phyloP scores from a whole-genome alignment of 352 stramenopile genomes.

The Globisporangium barbulae region DNA sequence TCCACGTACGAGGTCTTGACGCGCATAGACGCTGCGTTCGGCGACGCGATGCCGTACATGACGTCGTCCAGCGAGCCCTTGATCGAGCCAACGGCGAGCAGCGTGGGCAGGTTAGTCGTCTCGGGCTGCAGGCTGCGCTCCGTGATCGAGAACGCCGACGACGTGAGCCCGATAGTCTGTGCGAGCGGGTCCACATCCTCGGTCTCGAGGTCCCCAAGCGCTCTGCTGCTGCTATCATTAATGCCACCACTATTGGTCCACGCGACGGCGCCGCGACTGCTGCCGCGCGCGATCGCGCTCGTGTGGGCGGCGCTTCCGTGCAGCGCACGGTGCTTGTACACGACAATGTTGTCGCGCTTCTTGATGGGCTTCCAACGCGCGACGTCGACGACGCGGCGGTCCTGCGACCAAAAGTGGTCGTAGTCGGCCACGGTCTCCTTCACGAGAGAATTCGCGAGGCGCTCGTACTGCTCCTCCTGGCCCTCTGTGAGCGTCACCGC shows the following conservation, averaged over 20 bases:
- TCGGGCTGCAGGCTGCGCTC: conserved; percentile 9
- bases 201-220: not conserved
- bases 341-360: conserved; percentile 33
- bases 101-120: conserved; percentile 20
- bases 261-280: conserved; percentile 5
- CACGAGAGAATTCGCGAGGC: conserved; percentile 47
- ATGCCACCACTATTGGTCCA: not conserved
- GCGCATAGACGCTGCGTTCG: conserved; percentile 30
- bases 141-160: conserved; percentile 18
- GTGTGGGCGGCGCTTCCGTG: not conserved
- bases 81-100: conserved; percentile 40
- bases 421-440: conserved; percentile 44
- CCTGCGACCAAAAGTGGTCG: conserved; percentile 36
- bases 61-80: conserved; percentile 47
- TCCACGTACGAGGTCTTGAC: conserved; percentile 47
- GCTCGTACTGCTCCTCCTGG: conserved; percentile 42
- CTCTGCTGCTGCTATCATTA: not conserved
- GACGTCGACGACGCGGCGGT: conserved; percentile 34
- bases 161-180: conserved; percentile 18
- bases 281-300: conserved; percentile 10
- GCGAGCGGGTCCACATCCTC: conserved; percentile 7
- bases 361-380: conserved; percentile 41
- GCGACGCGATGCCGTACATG: conserved; percentile 54
- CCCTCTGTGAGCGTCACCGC: conserved; percentile 35
- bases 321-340: conserved; percentile 34